Conservation (phyloP, 768 basidiomycete species). For the Calvatia gigantea region DNA sequence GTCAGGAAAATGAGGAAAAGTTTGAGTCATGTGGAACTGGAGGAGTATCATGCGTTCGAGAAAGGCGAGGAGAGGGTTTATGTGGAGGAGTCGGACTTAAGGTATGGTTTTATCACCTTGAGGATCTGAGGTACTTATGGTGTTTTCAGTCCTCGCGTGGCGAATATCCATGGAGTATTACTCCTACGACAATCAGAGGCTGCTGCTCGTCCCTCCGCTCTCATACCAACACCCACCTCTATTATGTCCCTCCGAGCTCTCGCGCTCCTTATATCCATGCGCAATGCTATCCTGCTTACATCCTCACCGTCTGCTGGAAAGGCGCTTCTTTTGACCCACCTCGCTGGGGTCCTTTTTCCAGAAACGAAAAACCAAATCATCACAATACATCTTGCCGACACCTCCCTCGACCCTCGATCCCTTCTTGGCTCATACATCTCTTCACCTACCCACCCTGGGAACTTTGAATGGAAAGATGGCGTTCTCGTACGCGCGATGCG, state of each 20-base stretch:
- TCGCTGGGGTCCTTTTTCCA: conserved; percentile 66
- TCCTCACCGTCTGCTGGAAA: conserved; percentile 90
- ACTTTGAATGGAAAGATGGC: conserved; percentile 96
- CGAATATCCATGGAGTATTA: conserved; percentile 63
- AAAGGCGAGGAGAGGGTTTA: conserved; percentile 26
- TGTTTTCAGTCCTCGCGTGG: conserved; percentile 46
- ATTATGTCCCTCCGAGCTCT: conserved; percentile 56
- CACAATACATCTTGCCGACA: conserved; percentile 89
- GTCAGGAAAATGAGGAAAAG: conserved; percentile 47
- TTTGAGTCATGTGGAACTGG: conserved; percentile 30
- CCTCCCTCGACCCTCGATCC: conserved; percentile 90
- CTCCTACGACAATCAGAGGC: conserved; percentile 46
- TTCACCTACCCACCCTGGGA: conserved; percentile 76
- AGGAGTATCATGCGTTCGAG: conserved; percentile 45
- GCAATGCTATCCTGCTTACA: conserved; percentile 77
- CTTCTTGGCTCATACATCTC: conserved; percentile 92
- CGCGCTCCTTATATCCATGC: conserved; percentile 59
- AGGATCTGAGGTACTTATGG: conserved; percentile 14
- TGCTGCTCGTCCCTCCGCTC: conserved; percentile 26
- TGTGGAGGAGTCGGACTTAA: conserved; percentile 47
- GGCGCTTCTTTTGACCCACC: conserved; percentile 70
- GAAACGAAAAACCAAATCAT: conserved; percentile 65
- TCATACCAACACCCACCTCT: conserved; percentile 66
- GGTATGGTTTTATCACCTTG: conserved; percentile 36
- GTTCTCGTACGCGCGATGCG: conserved; percentile 86